Evolutionary conservation across 345 rosid genomes (phyloP), one percentile per base, ranked within the genome.

Genomic region (Cardamine chenopodiifolia): DNA sequence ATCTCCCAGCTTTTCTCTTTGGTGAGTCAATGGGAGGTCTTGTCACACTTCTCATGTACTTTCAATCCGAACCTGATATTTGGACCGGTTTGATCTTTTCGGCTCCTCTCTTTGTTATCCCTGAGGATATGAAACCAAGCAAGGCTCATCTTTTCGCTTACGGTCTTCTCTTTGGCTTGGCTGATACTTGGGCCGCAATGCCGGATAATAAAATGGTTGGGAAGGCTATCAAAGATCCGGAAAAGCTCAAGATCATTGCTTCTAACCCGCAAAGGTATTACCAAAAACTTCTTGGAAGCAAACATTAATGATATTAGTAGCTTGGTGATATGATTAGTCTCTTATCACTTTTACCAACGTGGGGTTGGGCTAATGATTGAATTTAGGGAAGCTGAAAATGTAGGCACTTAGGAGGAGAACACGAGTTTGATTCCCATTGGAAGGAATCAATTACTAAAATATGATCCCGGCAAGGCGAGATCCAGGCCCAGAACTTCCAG

Each of bases 21-120:
- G 99, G 99, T 17, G 99, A 95, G 68, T 95, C 99, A 4, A 90
- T 91, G 99, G 99, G 97, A 17, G 97, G 97, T 7, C 83, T 85
- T 6, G 81, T 82, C 2, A 91, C 99, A 0, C 86, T 95, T 89
- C 80, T 91, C 29, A 95, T 91, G 97, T 92, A 95, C 70, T 90
- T 95, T 80, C 97, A 90, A 22, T 91, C 97, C 0, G 89, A 90
- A 8, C 86, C 97, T 17, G 50, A 76, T 56, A 81, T 79, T 13
- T 91, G 97, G 99, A 91, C 97, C 0, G 97, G 99, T 70, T 66
- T 95, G 78, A 91, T 95, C 6, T 95, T 91, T 86, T 90, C 99
- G 7, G 99, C 99, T 29, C 99, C 97, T 8, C 92, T 95, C 17
- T 95, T 95, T 53, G 96, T 91, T 52, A 87, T 91, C 54, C 96